Evolutionary conservation across 305 asterid species (phyloP).

Genomic region (Solanum hybrid): DNA sequence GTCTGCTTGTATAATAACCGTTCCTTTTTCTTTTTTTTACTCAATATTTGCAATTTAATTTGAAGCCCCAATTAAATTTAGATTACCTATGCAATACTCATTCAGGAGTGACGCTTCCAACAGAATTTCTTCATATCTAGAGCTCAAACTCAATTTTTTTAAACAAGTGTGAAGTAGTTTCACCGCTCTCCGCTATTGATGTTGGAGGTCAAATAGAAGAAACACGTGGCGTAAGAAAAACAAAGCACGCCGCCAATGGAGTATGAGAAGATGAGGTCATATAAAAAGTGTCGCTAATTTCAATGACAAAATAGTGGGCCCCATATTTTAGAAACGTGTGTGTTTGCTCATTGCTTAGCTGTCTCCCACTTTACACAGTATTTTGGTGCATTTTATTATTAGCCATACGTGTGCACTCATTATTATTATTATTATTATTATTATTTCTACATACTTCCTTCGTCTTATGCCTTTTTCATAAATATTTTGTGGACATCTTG

Average conservation of each 20-base stretch:
- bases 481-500: background rate
- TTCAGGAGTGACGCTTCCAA: accelerated
- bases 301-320: background rate
- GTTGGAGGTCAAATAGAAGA: background rate
- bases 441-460: background rate
- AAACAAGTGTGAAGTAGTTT: too few species aligned
- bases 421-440: too few species aligned
- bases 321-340: background rate
- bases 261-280: slow-evolving; percentile 13
- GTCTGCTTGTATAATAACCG: background rate
- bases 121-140: accelerated
- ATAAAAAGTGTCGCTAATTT: background rate
- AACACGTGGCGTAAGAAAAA: slow-evolving; percentile 2
- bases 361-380: background rate
- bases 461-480: background rate
- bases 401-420: background rate
- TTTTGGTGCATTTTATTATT: background rate
- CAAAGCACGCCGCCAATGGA: slow-evolving; percentile 17
- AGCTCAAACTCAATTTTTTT: too few species aligned
- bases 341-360: background rate
- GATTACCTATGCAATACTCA: accelerated
- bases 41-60: accelerated
- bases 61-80: too few species aligned
- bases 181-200: too few species aligned
- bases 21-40: too few species aligned